These are phyloP conservation scores for Maudiozyma turicensis DNA, from an alignment of 805 yeast genomes.

Conservation along the genomic window DNA sequence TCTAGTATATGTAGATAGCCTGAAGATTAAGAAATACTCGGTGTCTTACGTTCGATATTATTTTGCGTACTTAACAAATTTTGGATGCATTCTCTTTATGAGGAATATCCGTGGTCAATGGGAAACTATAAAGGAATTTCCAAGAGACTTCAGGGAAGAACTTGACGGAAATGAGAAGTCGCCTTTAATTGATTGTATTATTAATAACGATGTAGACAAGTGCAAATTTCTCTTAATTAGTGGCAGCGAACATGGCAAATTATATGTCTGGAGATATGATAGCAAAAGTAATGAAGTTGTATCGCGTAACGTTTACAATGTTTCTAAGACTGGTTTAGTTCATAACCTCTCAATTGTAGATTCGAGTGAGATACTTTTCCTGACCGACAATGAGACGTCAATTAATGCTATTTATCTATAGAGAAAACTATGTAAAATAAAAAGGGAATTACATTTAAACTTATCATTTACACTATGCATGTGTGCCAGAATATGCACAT, in stretches of 20 bases:
- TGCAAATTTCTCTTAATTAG: constrained; percentile 7
- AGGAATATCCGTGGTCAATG: constrained; percentile 15
- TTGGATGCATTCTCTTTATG: constrained; percentile 15
- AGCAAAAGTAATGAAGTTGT: constrained; percentile 5
- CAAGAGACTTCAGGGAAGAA: background rate
- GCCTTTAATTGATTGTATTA: constrained; percentile 11
- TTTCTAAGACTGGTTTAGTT: background rate
- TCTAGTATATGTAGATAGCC: constrained; percentile 9
- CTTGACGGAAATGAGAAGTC: constrained; percentile 2
- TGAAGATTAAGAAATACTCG: constrained; percentile 10
- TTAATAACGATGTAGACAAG: background rate
- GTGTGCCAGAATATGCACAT: background rate
- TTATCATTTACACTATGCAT: no score
- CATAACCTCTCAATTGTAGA: constrained; percentile 5
- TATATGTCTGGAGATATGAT: constrained; percentile 14
- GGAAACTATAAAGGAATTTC: constrained; percentile 9
- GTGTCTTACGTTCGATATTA: constrained; percentile 5
- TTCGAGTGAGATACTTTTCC: constrained; percentile 5
- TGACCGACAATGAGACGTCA: constrained; percentile 6
- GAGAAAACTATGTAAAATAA: background rate
- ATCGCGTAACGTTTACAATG: constrained; percentile 1
- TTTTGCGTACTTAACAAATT: constrained; percentile 11
- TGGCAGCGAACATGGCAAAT: constrained; percentile 16
- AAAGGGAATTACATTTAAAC: background rate
- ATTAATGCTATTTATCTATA: constrained; percentile 5